Conservation (phyloP, 257 asterid species). For the Lantana camara region DNA sequence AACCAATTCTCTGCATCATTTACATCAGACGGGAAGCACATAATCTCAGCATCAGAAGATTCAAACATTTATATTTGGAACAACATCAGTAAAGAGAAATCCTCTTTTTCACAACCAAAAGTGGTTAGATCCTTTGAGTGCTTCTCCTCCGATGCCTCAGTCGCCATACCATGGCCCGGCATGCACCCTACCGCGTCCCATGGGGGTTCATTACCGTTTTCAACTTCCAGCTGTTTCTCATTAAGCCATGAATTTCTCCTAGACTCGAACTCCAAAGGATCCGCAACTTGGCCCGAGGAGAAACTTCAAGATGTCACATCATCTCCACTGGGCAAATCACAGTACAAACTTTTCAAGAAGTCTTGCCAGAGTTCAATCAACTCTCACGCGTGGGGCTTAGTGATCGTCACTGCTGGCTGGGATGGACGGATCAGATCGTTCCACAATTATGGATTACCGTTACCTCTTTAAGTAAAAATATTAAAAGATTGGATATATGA, state of each 20-base stretch:
- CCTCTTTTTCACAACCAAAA: conserved; percentile 45
- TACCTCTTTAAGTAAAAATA: conserved; percentile 43
- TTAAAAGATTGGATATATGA: conserved; percentile 18
- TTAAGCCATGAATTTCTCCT: conserved; percentile 56
- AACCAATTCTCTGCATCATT: conserved; percentile 65
- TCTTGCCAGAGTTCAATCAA: conserved; percentile 67
- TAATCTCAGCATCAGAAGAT: conserved; percentile 81
- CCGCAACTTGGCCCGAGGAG: conserved; percentile 99
- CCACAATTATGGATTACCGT: conserved; percentile 88
- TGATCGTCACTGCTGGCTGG: conserved; percentile 83
- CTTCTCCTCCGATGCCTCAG: conserved; percentile 66
- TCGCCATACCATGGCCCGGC: conserved; percentile 91
- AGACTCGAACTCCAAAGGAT: conserved; percentile 62
- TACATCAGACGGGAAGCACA: conserved; percentile 72
- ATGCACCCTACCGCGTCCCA: conserved; percentile 35
- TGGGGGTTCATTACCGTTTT: conserved; percentile 45
- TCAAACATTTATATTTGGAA: conserved; percentile 78
- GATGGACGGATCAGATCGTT: conserved; percentile 88
- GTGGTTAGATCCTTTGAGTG: conserved; percentile 59
- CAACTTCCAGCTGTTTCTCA: conserved; percentile 56
- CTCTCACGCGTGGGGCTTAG: conserved; percentile 85
- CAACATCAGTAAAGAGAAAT: conserved; percentile 27
- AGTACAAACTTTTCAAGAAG: conserved; percentile 63
- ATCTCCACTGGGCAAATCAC: conserved; percentile 61
- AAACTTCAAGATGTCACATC: conserved; percentile 69